Evolutionary conservation across 2,329 filamentous ascomycete species (phyloP).

Genomic region (Nannizziopsis barbatae): DNA sequence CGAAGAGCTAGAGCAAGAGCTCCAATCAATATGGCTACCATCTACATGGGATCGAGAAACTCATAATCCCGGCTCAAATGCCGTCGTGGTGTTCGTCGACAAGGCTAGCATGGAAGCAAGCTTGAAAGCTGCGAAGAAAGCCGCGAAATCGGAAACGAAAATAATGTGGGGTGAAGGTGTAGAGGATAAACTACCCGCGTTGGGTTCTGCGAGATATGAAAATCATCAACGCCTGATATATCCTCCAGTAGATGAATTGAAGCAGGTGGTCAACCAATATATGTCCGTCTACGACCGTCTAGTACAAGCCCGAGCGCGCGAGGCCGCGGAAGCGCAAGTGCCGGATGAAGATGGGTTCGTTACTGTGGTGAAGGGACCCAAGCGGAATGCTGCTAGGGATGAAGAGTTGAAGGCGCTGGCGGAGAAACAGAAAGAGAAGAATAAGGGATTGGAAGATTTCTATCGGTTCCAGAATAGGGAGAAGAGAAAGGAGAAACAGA

Average conservation of each 20-base stretch:
- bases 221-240: slow-evolving; percentile 62
- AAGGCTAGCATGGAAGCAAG: slow-evolving; percentile 63
- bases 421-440: slow-evolving; percentile 52
- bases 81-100: slow-evolving; percentile 75
- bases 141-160: slow-evolving; percentile 34
- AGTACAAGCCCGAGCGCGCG: slow-evolving; percentile 53
- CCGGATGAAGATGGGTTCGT: slow-evolving; percentile 94
- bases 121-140: slow-evolving; percentile 61
- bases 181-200: slow-evolving; percentile 42
- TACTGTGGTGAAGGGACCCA: slow-evolving; percentile 72
- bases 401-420: slow-evolving; percentile 56
- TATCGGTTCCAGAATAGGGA: slow-evolving; percentile 77
- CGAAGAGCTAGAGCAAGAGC: slow-evolving; percentile 43
- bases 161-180: slow-evolving; percentile 60
- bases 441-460: slow-evolving; percentile 58
- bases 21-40: slow-evolving; percentile 54
- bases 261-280: slow-evolving; percentile 68
- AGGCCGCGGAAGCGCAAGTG: slow-evolving; percentile 57
- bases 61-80: slow-evolving; percentile 63
- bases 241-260: slow-evolving; percentile 55
- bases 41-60: slow-evolving; percentile 61
- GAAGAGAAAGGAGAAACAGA: slow-evolving; percentile 63
- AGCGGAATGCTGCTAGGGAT: slow-evolving; percentile 60
- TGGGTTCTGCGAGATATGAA: slow-evolving; percentile 46
- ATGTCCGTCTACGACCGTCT: slow-evolving; percentile 65